Percentiles rank a stretch among this genome's conserved stretches.
Conservation (phyloP, 2,329 filamentous ascomycete genomes). For the Aureobasidium mangrovei region DNA sequence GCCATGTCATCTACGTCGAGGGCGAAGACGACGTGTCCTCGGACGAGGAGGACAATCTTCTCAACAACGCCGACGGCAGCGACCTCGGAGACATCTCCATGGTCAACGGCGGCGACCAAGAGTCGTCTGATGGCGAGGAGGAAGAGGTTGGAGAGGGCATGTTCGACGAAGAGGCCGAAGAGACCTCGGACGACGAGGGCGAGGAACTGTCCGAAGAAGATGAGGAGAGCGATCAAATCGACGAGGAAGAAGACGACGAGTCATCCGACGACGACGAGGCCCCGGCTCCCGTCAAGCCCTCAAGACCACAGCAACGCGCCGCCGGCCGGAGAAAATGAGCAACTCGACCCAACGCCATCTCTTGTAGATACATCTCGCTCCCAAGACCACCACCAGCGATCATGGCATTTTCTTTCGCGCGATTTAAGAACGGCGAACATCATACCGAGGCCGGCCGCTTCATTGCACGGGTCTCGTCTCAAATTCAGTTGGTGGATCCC, state of each 20-base stretch:
- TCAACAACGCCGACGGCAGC: constrained; percentile 22
- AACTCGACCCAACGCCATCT: neutral
- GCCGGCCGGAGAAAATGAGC: constrained; percentile 20
- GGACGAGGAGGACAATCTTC: constrained; percentile 36
- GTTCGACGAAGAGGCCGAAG: constrained; percentile 45
- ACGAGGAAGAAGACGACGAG: constrained; percentile 21
- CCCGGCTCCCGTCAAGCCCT: constrained; percentile 16
- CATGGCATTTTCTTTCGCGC: neutral
- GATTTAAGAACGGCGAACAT: too few relatives aligned
- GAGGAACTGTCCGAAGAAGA: constrained; percentile 41
- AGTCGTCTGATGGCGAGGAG: constrained; percentile 19
- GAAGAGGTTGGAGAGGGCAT: constrained; percentile 29
- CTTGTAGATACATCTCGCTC: neutral
- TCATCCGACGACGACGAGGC: constrained; percentile 15
- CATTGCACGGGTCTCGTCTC: neutral
- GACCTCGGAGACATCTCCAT: constrained; percentile 16
- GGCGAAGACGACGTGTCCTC: constrained; percentile 57
- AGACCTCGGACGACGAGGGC: constrained; percentile 37
- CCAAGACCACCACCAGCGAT: neutral
- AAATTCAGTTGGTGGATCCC: neutral
- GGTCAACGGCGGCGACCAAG: constrained; percentile 17
- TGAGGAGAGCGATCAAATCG: constrained; percentile 34
- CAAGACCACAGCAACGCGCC: constrained; percentile 15
- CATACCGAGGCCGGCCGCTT: neutral
- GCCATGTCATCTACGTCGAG: constrained; percentile 79